phyloP scores from a whole-genome alignment of 2,329 filamentous ascomycete species.

The Penicillium hordei region DNA sequence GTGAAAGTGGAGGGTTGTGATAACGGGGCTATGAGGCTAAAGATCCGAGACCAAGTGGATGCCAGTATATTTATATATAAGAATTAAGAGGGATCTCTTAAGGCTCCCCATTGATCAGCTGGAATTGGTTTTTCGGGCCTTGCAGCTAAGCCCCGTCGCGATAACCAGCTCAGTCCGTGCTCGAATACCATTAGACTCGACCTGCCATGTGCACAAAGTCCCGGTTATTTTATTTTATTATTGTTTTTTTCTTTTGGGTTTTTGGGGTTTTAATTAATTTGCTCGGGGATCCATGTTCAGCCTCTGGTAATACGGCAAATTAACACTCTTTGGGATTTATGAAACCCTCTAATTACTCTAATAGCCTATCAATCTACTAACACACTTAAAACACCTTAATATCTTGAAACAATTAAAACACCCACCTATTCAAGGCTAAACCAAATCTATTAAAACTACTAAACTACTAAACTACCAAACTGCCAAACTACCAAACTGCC shows the following conservation, averaged over 20 bases:
- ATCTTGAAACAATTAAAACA: neutral
- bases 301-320: constrained; percentile 1
- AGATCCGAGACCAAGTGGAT: constrained; percentile 4
- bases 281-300: constrained; percentile 6
- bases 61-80: constrained; percentile 23
- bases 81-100: neutral
- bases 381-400: neutral
- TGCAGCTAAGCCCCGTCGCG: constrained; percentile 27
- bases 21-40: constrained; percentile 4
- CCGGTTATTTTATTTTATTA: neutral
- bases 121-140: constrained; percentile 16
- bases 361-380: neutral
- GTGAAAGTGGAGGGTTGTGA: constrained; percentile 1
- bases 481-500: no score
- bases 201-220: constrained; percentile 22
- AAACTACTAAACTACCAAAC: neutral
- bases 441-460: no score
- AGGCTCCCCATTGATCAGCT: constrained; percentile 25
- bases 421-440: neutral
- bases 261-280: neutral
- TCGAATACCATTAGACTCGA: constrained; percentile 19
- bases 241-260: no score
- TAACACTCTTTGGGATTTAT: neutral
- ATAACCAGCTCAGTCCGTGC: constrained; percentile 21
- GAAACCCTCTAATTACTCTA: neutral